Conservation (phyloP, 1,284 basidiomycete species). For the Baeospora myosura region DNA sequence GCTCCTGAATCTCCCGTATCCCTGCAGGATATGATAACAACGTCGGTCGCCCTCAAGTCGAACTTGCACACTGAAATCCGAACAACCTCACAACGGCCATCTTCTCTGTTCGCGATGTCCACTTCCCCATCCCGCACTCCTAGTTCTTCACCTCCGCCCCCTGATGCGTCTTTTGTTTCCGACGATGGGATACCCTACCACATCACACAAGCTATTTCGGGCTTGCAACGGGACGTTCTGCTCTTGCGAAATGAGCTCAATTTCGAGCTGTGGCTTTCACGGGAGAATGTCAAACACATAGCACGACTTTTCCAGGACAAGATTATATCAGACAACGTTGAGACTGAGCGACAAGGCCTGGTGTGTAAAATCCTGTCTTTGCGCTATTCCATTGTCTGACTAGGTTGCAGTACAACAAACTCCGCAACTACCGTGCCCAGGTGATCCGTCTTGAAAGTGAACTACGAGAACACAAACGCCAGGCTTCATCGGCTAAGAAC, state of each 20-base stretch:
- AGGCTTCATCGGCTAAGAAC: slow-evolving; percentile 54
- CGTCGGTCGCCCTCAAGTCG: slow-evolving; percentile 63
- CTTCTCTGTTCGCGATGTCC: slow-evolving; percentile 26
- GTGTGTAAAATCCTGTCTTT: slow-evolving; percentile 32
- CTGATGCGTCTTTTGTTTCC: slow-evolving; percentile 11
- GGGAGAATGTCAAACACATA: slow-evolving; percentile 73
- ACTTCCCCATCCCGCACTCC: slow-evolving; percentile 3
- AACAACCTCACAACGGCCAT: slow-evolving; percentile 43
- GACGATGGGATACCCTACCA: slow-evolving; percentile 32
- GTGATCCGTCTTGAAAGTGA: slow-evolving; percentile 56
- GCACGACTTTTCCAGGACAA: slow-evolving; percentile 64
- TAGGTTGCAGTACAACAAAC: slow-evolving; percentile 59
- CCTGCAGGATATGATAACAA: slow-evolving; percentile 63
- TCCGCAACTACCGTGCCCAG: slow-evolving; percentile 63
- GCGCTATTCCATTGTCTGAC: slow-evolving; percentile 2
- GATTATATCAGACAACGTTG: slow-evolving; percentile 62
- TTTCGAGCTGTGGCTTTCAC: slow-evolving; percentile 73
- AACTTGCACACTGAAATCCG: slow-evolving; percentile 54
- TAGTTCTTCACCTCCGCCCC: slow-evolving; percentile 17
- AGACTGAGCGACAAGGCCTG: slow-evolving; percentile 73
- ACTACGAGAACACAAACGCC: slow-evolving; percentile 56
- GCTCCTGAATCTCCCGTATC: slow-evolving; percentile 42
- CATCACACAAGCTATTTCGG: slow-evolving; percentile 54
- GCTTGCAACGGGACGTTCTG: slow-evolving; percentile 66
- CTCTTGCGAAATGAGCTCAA: slow-evolving; percentile 72